Evolutionary conservation across 2,329 filamentous ascomycete species (phyloP).

Genomic region (Colletotrichum sp.): DNA sequence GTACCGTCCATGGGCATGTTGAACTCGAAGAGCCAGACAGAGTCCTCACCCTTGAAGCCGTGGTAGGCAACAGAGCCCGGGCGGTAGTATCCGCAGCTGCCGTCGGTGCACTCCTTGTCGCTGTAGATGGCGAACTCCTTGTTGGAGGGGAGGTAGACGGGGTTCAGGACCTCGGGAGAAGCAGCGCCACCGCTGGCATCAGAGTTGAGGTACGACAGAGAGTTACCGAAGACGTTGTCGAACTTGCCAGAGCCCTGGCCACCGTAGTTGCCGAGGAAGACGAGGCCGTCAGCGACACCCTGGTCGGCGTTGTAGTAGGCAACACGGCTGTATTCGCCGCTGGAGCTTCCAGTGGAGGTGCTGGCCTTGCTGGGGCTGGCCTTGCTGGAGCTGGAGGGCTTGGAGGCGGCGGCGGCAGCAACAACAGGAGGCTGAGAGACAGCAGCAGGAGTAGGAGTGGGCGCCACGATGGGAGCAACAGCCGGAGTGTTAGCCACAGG

Average conservation of each 20-base stretch:
- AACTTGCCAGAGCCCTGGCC: conserved; percentile 46
- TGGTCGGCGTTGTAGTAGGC: conserved; percentile 50
- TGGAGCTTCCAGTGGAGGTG: conserved; percentile 1
- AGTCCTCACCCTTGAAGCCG: conserved; percentile 70
- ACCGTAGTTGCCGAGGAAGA: conserved; percentile 55
- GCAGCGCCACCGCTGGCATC: conserved; percentile 42
- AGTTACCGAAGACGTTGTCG: conserved; percentile 48
- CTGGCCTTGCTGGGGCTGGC: conserved; percentile 17
- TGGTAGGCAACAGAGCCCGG: conserved; percentile 54
- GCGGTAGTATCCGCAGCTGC: conserved; percentile 49
- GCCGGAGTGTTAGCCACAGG: conserved; percentile 13
- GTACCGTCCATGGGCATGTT: conserved; percentile 69
- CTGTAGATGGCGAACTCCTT: conserved; percentile 53
- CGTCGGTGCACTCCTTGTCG: conserved; percentile 43
- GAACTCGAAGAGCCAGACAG: conserved; percentile 74
- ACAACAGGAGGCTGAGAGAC: conserved; percentile 11
- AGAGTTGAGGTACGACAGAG: conserved; percentile 50
- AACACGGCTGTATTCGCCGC: conserved; percentile 43
- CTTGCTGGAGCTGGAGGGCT: conserved; percentile 18
- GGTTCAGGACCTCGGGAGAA: conserved; percentile 42
- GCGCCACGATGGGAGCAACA: conserved; percentile 15
- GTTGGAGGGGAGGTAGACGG: conserved; percentile 44
- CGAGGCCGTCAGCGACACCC: conserved; percentile 45
- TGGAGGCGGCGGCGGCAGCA: conserved; percentile 2
- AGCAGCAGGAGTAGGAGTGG: conserved; percentile 12